phyloP scores from a whole-genome alignment of 192 early-diverging fungal genomes.

The Lobosporangium transversale region DNA sequence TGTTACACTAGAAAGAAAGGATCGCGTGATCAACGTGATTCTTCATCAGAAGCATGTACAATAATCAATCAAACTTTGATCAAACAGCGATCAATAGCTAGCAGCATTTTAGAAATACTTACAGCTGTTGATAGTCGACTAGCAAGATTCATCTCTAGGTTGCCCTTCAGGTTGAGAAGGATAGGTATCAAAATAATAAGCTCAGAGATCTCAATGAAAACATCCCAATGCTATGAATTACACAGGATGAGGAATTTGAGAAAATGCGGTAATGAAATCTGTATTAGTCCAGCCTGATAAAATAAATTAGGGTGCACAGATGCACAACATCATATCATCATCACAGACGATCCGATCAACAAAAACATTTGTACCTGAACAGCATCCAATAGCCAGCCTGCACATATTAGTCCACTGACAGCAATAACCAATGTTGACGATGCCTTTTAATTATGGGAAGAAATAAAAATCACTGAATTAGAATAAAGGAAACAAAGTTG shows the following conservation, averaged over 20 bases:
- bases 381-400: slow-evolving; percentile 75
- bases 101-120: slow-evolving; percentile 1
- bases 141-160: slow-evolving; percentile 92
- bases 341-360: too few species aligned
- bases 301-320: too few species aligned
- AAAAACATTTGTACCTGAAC: slow-evolving; percentile 72
- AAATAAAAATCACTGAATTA: too few species aligned
- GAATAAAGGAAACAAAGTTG: not conserved
- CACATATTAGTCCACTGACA: slow-evolving; percentile 73
- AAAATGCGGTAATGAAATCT: too few species aligned
- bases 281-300: too few species aligned
- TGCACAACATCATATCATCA: too few species aligned
- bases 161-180: slow-evolving; percentile 89
- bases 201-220: slow-evolving; percentile 75
- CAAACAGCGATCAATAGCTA: not conserved
- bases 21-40: not conserved
- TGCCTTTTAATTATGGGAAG: slow-evolving; percentile 17
- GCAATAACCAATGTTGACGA: slow-evolving; percentile 69
- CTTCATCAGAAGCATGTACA: not conserved
- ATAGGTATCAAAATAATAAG: slow-evolving; percentile 91
- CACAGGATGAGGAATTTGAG: too few species aligned
- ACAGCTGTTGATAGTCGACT: slow-evolving; percentile 85
- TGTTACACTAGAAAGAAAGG: too few species aligned
- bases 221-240: slow-evolving; percentile 72
- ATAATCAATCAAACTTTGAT: too few species aligned